phyloP scores from a whole-genome alignment of 768 basidiomycete genomes.

The Russula earlei region DNA sequence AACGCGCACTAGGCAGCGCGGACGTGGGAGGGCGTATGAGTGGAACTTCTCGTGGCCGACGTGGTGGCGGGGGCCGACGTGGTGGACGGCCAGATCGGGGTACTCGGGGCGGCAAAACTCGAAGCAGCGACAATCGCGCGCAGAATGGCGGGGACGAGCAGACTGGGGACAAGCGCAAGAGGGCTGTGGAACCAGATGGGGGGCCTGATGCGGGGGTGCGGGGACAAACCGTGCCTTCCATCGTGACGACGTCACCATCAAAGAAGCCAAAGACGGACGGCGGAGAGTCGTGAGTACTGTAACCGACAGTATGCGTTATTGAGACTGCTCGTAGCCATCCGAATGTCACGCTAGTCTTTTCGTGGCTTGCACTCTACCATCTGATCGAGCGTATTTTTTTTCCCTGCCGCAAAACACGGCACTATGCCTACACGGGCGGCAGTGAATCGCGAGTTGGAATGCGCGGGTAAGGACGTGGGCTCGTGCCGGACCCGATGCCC shows the following conservation, averaged over 20 bases:
- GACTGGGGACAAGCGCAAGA: conserved; percentile 66
- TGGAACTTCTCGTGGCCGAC: conserved; percentile 28
- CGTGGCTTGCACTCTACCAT: background rate
- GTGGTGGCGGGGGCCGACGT: conserved; percentile 19
- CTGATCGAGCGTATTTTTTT: background rate
- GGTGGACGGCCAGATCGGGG: conserved; percentile 29
- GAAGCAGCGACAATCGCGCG: conserved; percentile 17
- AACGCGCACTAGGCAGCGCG: conserved; percentile 29
- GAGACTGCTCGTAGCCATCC: background rate
- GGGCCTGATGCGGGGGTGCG: conserved; percentile 59
- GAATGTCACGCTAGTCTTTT: conserved; percentile 3
- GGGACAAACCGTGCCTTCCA: conserved; percentile 47
- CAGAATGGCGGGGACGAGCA: conserved; percentile 32
- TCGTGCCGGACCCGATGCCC: too few relatives aligned
- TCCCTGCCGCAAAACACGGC: too few relatives aligned
- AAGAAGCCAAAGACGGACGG: conserved; percentile 38
- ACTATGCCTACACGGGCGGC: too few relatives aligned
- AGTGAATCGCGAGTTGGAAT: too few relatives aligned
- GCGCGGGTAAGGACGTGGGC: too few relatives aligned
- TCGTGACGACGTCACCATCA: conserved; percentile 22
- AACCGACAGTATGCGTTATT: background rate
- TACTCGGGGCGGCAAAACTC: conserved; percentile 21
- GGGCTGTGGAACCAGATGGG: conserved; percentile 68
- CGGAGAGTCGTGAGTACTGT: conserved; percentile 9
- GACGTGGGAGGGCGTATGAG: conserved; percentile 35